These are phyloP conservation scores for Beauveria brongniartii DNA, from an alignment of 2,329 filamentous ascomycete species.

Conservation along the genomic window DNA sequence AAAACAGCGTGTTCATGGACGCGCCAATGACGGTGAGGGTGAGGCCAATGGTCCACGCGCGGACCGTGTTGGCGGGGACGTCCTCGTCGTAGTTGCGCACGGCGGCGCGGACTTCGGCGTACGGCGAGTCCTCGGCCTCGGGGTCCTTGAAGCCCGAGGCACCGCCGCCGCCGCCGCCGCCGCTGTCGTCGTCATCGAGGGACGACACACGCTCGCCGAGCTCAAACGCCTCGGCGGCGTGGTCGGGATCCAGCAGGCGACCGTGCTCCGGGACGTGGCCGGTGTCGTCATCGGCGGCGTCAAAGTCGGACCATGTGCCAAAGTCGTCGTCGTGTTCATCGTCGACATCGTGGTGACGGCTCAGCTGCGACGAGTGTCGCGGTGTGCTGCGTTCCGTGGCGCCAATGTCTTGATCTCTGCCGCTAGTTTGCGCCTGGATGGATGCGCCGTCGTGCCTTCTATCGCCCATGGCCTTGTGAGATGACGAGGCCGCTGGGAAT, in stretches of 20 bases:
- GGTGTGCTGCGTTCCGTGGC: background rate
- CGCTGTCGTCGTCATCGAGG: constrained; percentile 19
- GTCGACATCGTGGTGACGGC: background rate
- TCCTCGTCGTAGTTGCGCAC: constrained; percentile 58
- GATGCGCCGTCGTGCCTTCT: background rate
- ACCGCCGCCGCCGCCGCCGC: constrained; percentile 14
- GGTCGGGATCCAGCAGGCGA: constrained; percentile 46
- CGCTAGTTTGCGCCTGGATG: background rate
- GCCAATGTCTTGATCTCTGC: constrained; percentile 1
- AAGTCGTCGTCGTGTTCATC: background rate
- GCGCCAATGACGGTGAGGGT: constrained; percentile 48
- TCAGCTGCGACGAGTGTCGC: constrained; percentile 8
- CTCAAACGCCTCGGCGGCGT: constrained; percentile 21
- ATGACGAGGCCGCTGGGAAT: background rate
- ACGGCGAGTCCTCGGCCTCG: constrained; percentile 52
- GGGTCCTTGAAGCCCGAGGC: constrained; percentile 27
- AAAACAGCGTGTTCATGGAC: constrained; percentile 56
- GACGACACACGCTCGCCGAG: constrained; percentile 3
- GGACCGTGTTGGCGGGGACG: constrained; percentile 56
- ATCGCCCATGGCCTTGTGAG: background rate
- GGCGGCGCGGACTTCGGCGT: constrained; percentile 57
- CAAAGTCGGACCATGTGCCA: constrained; percentile 6
- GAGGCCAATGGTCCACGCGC: constrained; percentile 57
- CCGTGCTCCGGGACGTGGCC: constrained; percentile 46
- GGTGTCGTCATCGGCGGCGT: constrained; percentile 24